These are phyloP conservation scores for Paecilomyces sp. DNA, from an alignment of 2,329 filamentous ascomycete genomes.

Conservation along the genomic window DNA sequence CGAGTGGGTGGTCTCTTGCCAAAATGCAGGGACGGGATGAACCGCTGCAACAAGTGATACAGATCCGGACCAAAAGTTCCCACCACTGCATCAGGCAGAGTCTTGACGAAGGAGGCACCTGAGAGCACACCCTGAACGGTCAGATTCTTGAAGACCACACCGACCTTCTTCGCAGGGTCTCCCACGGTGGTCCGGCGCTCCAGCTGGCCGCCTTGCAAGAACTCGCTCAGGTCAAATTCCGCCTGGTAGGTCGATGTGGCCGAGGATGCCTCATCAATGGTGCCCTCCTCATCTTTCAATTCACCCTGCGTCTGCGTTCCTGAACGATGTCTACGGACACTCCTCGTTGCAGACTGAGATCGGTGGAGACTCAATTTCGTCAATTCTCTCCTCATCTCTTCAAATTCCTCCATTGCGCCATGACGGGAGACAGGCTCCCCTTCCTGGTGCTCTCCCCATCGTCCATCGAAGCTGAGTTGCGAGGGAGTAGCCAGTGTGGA, in stretches of 20 bases:
- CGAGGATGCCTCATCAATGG: conserved; percentile 33
- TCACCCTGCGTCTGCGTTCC: conserved; percentile 16
- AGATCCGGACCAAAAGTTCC: conserved; percentile 77
- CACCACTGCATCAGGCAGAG: conserved; percentile 64
- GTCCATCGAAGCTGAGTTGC: conserved; percentile 35
- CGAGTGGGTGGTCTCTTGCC: conserved; percentile 44
- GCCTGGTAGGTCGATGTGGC: conserved; percentile 12
- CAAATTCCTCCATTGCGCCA: conserved; percentile 53
- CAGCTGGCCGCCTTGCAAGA: conserved; percentile 67
- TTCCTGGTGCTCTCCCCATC: conserved; percentile 57
- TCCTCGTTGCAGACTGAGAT: conserved; percentile 21
- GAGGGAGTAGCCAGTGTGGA: conserved; percentile 9
- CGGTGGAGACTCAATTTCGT: conserved; percentile 44
- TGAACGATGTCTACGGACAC: conserved; percentile 19
- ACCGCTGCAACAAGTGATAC: conserved; percentile 55
- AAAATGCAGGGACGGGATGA: conserved; percentile 45
- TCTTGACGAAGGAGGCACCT: conserved; percentile 62
- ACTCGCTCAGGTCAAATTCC: conserved; percentile 62
- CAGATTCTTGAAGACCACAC: conserved; percentile 68
- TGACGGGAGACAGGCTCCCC: conserved; percentile 47
- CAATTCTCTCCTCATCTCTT: conserved; percentile 50
- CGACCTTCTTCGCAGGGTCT: conserved; percentile 66
- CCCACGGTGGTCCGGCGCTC: conserved; percentile 61
- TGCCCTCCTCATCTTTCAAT: conserved; percentile 37
- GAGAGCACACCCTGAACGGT: conserved; percentile 66